These are phyloP conservation scores for Pseudogymnoascus sp. DNA, from an alignment of 2,329 filamentous ascomycete species.

Conservation along the genomic window DNA sequence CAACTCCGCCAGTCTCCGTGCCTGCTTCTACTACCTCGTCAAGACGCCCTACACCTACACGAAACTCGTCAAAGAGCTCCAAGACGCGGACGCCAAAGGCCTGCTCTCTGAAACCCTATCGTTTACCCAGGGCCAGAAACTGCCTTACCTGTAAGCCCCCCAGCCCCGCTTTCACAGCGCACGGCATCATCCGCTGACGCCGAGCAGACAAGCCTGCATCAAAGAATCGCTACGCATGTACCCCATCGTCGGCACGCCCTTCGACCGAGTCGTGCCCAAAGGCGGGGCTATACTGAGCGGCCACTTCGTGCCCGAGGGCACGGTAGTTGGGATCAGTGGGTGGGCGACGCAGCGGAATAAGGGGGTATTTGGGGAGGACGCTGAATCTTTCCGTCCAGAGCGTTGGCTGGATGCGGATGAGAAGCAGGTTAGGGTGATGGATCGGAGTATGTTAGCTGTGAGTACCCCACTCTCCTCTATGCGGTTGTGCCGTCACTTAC, in stretches of 20 bases:
- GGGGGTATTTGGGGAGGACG: slow-evolving; percentile 14
- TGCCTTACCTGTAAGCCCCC: slow-evolving; percentile 35
- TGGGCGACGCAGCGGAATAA: slow-evolving; percentile 12
- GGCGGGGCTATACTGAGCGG: slow-evolving; percentile 8
- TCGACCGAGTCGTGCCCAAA: slow-evolving; percentile 3
- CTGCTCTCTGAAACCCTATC: slow-evolving; percentile 15
- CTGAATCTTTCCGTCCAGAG: slow-evolving; percentile 14
- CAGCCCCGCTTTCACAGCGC: neutral
- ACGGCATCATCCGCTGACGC: neutral
- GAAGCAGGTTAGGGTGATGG: slow-evolving; percentile 6
- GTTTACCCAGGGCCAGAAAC: slow-evolving; percentile 25
- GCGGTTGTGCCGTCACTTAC: neutral
- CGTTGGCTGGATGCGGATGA: slow-evolving; percentile 10
- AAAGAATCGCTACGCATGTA: slow-evolving; percentile 21
- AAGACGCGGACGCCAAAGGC: slow-evolving; percentile 16
- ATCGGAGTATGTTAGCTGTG: neutral
- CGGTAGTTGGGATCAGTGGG: slow-evolving; percentile 2
- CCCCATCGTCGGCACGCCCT: neutral
- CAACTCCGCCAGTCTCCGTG: slow-evolving; percentile 29
- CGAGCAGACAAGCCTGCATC: slow-evolving; percentile 21
- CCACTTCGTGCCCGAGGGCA: slow-evolving; percentile 4
- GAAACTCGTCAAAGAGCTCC: slow-evolving; percentile 34
- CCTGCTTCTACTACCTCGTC: no score
- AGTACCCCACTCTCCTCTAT: neutral
- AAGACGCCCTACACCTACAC: slow-evolving; percentile 23